phyloP scores from a whole-genome alignment of 2,329 filamentous ascomycete genomes.

The Penicillium sp. region DNA sequence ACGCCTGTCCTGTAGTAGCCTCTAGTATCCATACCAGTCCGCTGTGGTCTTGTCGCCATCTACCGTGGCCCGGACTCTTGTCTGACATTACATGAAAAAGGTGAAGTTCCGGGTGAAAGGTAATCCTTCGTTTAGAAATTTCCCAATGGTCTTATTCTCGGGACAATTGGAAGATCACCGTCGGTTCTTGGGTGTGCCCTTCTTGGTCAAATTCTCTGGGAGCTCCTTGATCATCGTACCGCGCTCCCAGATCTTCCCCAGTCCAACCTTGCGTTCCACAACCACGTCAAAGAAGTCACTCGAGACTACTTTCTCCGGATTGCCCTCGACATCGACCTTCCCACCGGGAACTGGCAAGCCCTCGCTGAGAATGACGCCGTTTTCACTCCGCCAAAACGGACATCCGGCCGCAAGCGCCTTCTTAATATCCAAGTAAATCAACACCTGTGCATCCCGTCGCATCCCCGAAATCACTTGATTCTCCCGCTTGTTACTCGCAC shows the following conservation, averaged over 20 bases:
- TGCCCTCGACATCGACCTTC: conserved; percentile 46
- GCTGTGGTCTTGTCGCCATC: too few relatives aligned
- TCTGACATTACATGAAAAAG: too few relatives aligned
- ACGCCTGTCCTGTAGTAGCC: too few relatives aligned
- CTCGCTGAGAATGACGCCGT: conserved; percentile 62
- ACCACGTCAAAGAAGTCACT: conserved; percentile 67
- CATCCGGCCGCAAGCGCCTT: conserved; percentile 57
- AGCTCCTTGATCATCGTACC: conserved; percentile 50
- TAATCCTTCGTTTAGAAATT: too few relatives aligned
- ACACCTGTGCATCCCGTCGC: conserved; percentile 66
- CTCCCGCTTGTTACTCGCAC: conserved; percentile 14
- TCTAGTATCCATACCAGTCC: too few relatives aligned
- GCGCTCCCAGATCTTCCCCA: conserved; percentile 60
- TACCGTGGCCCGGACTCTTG: too few relatives aligned
- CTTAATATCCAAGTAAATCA: conserved; percentile 70
- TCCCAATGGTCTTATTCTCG: too few relatives aligned
- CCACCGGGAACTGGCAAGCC: conserved; percentile 33
- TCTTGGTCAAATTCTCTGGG: conserved; percentile 38
- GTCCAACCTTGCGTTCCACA: conserved; percentile 65
- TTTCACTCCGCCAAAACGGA: conserved; percentile 73
- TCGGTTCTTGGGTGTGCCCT: conserved; percentile 17
- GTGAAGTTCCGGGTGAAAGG: too few relatives aligned
- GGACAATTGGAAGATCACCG: not conserved
- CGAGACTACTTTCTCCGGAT: conserved; percentile 53
- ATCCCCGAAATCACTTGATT: conserved; percentile 67